Evolutionary conservation across 331 rosid species (phyloP).

Genomic region (Telfairia occidentalis): DNA sequence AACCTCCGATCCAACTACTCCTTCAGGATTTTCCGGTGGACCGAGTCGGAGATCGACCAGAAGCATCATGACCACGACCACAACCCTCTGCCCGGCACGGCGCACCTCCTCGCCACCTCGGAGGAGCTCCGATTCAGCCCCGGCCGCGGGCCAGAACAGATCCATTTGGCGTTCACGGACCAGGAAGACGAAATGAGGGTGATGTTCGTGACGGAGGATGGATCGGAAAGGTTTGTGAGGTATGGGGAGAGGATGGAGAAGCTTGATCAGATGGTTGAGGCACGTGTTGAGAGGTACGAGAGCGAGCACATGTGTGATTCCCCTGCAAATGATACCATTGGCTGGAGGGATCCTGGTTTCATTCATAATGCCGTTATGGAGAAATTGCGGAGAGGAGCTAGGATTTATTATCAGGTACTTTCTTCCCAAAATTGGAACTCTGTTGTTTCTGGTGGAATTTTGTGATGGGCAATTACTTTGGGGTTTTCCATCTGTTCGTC

Average conservation of each 20-base stretch:
- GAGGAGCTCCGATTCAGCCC: conserved; percentile 28
- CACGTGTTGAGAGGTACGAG: conserved; percentile 56
- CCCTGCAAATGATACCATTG: conserved; percentile 57
- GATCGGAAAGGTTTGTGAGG: conserved; percentile 30
- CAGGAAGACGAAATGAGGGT: conserved; percentile 59
- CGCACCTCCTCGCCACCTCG: conserved; percentile 40
- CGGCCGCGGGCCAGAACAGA: conserved; percentile 54
- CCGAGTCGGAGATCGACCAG: conserved; percentile 44
- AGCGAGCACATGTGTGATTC: conserved; percentile 71
- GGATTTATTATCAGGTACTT: conserved; percentile 59
- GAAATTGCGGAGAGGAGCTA: conserved; percentile 42
- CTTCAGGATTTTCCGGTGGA: conserved; percentile 77
- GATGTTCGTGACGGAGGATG: conserved; percentile 50
- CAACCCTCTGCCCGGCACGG: conserved; percentile 59
- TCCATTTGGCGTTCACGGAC: conserved; percentile 61
- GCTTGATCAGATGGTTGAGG: conserved; percentile 29
- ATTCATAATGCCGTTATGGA: conserved; percentile 58
- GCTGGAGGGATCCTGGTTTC: conserved; percentile 93
- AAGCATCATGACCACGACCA: conserved; percentile 51
- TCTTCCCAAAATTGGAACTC: neutral
- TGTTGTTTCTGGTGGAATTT: neutral
- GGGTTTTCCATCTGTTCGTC: no score
- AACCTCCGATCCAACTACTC: conserved; percentile 75
- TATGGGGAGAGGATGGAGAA: conserved; percentile 35
- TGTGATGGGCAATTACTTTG: neutral